Evolutionary conservation across 176 grass and related monocot species (phyloP).

Genomic region (Eremochloa ophiuroides): DNA sequence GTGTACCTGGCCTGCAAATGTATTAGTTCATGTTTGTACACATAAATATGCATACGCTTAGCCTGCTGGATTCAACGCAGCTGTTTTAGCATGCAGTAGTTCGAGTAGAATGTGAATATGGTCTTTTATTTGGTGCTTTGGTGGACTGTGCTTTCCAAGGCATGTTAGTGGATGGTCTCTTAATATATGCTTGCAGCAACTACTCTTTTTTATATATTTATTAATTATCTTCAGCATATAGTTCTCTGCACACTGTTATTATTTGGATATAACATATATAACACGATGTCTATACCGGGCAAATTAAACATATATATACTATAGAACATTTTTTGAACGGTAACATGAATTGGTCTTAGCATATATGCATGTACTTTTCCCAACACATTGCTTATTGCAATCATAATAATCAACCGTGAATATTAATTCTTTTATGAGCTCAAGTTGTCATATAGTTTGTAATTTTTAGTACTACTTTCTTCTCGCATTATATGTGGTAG

Average conservation of each 20-base stretch:
- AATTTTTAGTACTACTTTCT: background rate
- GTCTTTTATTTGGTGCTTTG: no score
- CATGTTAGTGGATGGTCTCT: no score
- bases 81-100: background rate
- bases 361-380: background rate
- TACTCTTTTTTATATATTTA: no score
- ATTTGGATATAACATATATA: background rate
- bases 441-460: no score
- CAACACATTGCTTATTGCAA: background rate
- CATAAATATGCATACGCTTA: no score
- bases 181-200: background rate
- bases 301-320: no score
- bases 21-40: background rate
- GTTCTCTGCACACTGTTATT: background rate
- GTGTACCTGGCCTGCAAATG: background rate
- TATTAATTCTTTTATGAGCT: no score
- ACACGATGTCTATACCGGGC: background rate
- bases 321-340: no score
- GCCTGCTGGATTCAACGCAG: background rate
- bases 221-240: no score
- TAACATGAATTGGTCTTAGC: no score
- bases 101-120: background rate
- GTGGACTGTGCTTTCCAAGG: no score
- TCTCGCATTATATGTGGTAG: conserved; percentile 5
- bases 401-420: background rate